Base-by-base conservation (phyloP, 169 alveolate species). In the Plasmodium ovale region DNA sequence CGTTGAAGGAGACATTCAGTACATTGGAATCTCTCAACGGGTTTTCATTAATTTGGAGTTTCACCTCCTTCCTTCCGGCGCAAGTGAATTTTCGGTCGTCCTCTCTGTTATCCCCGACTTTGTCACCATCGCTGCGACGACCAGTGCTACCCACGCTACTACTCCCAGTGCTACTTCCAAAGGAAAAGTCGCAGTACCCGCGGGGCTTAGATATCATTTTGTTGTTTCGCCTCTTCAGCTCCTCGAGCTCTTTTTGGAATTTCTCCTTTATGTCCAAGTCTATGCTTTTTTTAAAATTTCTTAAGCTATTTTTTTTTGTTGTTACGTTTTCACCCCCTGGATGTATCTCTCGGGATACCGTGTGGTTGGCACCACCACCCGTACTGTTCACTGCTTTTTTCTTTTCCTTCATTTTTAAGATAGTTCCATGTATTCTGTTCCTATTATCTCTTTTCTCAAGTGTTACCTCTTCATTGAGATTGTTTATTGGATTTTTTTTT, bases 171-270 rank as follows among this genome's bases (percentile, higher is more conserved):
- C 64, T 82, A 65, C 84, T 82, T 31, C 49, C 71, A 42, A 82
- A 59, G 16, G 90, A 35, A 33, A 82, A 7, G 12, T 64, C 64
- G 25, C 64, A 49, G 42, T 21, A 64, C 2, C 31, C 73, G 3
- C 42, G 10, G 1, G 84, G 73, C 29, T 82, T 82, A 5, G 70
- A 65, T 3, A 82, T 58, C 14, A 82, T 39, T 19, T 33, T 53
- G 27, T 82, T 62, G 51, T 82, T 82, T 69, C 90, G 35, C 10
- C 54, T 82, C 53, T 82, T 64, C 51, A 82, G 35, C 27, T 82
- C 71, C 29, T 82, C 90, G 31, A 82, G 16, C 27, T 82, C 84
- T 42, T 82, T 51, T 65, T 19, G 64, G 51, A 82, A 82, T 65
- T 42, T 82, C 25, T 44, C 59, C 21, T 65, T 82, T 29, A 82